Evolutionary conservation across 192 early-diverging fungal genomes (phyloP), one percentile per base, ranked within the genome.

Genomic region (Haplosporangium gracile): DNA sequence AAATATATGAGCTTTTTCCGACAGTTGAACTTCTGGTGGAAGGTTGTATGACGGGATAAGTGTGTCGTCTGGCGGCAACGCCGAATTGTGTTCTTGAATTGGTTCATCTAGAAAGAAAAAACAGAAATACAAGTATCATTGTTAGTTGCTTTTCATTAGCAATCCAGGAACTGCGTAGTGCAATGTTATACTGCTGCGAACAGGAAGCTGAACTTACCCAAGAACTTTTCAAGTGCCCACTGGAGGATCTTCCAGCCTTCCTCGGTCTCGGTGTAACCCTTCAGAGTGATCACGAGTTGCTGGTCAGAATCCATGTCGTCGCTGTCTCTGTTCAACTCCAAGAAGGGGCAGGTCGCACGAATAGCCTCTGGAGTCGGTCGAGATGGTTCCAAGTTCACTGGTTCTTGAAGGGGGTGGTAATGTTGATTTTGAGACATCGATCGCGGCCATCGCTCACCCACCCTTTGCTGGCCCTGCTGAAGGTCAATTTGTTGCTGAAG

Each of bases 251-350:
- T 80, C 84, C 84, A 86, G 26, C 70, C 84, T 32, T 86, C 84
- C 22, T 86, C 84, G 1, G 84, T 81, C 68, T 86, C 84, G 13
- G 84, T 81, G 36, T 86, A 86, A 15, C 84, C 84, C 53, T 76
- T 86, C 29, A 86, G 47, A 9, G 71, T 72, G 10, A 86, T 68
- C 51, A 51, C 70, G 2, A 49, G n/a, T 60, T 73, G 57, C 5
- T 38, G 75, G 15, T n/a, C 8, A 0, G 22, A 70, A 38, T 74
- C 75, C 1, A 43, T 53, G 16, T 68, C 45, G 4, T 74, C 71
- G 45, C 18, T 32, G 11, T 42, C 38, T 24, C 53, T 26, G 55
- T 24, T 45, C 47, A 77, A 36, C 39, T 82, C 81, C n/a, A 86
- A 51, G 42, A 86, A 86, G 5, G 84, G 84, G 38, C 84, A 86